Percentiles rank a stretch among this genome's conserved stretches.
Conservation (phyloP, 352 stramenopile species). For the Plasmopara halstedii region DNA sequence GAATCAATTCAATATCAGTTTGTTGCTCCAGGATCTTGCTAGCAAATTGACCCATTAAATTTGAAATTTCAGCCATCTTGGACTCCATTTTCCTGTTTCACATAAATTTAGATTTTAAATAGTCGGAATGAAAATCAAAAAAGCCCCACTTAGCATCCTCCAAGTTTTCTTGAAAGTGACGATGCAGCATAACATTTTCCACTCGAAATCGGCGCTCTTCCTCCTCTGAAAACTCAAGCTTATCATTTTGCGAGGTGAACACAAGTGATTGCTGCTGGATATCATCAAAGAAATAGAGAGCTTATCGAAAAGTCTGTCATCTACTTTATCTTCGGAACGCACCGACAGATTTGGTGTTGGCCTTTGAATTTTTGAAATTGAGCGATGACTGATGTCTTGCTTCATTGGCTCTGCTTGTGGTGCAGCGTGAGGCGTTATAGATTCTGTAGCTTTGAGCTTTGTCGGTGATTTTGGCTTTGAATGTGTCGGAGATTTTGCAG, state of each 20-base stretch:
- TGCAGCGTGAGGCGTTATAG: neutral
- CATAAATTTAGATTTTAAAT: neutral
- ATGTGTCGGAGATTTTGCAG: neutral
- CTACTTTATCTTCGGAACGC: too few relatives aligned
- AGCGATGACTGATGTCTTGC: constrained; percentile 7
- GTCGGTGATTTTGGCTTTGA: constrained; percentile 7
- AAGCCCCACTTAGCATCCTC: constrained; percentile 68
- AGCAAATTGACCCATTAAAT: constrained; percentile 77
- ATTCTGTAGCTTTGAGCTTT: constrained; percentile 1
- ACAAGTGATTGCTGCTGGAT: constrained; percentile 14
- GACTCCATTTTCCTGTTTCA: constrained; percentile 64
- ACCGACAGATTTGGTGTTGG: constrained; percentile 3
- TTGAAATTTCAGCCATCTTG: constrained; percentile 81
- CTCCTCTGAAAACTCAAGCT: constrained; percentile 57
- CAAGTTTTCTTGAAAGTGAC: constrained; percentile 80
- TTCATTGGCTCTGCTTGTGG: constrained; percentile 7
- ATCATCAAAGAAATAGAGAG: too few relatives aligned
- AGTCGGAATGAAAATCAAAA: neutral
- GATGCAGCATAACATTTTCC: constrained; percentile 72
- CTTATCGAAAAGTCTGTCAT: too few relatives aligned
- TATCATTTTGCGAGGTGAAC: constrained; percentile 40
- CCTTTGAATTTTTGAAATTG: constrained; percentile 8
- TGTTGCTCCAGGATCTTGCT: constrained; percentile 83
- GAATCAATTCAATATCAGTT: constrained; percentile 69
- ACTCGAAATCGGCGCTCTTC: constrained; percentile 48